Conservation (phyloP, 768 basidiomycete genomes). For the Tremella fuciformis region DNA sequence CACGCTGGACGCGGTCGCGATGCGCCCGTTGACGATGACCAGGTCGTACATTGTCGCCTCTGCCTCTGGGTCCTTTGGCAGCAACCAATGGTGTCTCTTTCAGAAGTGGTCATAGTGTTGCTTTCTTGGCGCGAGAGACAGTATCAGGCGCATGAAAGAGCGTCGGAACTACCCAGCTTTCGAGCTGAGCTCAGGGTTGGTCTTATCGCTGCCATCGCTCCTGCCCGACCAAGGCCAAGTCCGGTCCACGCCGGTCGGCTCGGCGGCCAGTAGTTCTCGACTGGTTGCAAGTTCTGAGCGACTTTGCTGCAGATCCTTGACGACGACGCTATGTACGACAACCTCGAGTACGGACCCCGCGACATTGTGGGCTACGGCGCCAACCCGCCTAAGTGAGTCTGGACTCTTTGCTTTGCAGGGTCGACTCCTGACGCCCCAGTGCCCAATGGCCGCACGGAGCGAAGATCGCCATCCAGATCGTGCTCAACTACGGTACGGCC, state of each 20-base stretch:
- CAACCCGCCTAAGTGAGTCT: constrained; percentile 26
- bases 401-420: background rate
- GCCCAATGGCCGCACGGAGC: constrained; percentile 38
- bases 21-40: constrained; percentile 11
- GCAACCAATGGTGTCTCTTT: background rate
- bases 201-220: too few relatives aligned
- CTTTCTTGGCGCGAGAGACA: too few relatives aligned
- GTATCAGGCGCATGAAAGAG: too few relatives aligned
- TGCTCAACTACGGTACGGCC: constrained; percentile 43
- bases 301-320: too few relatives aligned
- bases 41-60: constrained; percentile 9
- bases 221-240: too few relatives aligned
- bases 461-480: constrained; percentile 42
- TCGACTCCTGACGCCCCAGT: constrained; percentile 12
- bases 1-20: background rate
- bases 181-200: too few relatives aligned
- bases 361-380: constrained; percentile 32
- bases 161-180: too few relatives aligned
- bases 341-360: constrained; percentile 24
- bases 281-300: too few relatives aligned
- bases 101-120: background rate
- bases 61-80: background rate
- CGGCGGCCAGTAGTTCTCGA: too few relatives aligned
- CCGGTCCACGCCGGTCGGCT: too few relatives aligned
- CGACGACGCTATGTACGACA: too few relatives aligned